Evolutionary conservation across 2,329 filamentous ascomycete genomes (phyloP), one percentile per base, ranked within the genome.

Genomic region (Claviceps maximensis): DNA sequence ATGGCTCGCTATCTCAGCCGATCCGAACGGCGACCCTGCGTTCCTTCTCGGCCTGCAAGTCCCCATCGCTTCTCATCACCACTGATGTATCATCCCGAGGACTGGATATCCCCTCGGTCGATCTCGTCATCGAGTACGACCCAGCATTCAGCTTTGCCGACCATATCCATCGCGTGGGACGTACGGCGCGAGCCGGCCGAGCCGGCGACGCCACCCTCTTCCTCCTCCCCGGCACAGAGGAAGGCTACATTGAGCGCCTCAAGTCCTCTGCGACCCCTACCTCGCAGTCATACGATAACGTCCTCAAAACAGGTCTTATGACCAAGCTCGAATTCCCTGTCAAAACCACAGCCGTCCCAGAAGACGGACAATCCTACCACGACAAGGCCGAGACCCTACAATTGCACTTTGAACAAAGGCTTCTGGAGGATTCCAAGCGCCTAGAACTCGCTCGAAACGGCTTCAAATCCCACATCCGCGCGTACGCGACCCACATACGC

Each of bases 61-160:
- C 87, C 21, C 85, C 91, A 0, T 84, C 86, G 0, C 81, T 98
- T 3, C 78, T 98, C 17, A 80, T 98, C 58, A 95, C 90, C 60
- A 98, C 93, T 1, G 93, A 98, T 63, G 93, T 98, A 50, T 89
- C 93, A 13, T 93, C 93, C 21, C 88, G 93, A 64, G 93, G 93
- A 72, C 82, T 98, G 44, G 93, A 98, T 74, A 80, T 98, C 17
- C 91, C 91, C 1, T 91, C 93, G 50, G 88, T 98, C 50, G 93
- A 98, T 66, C 77, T 96, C 21, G 89, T 98, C 49, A 80, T 98
- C 53, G 93, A 98, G 67, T 97, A 95, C 65, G 93, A 98, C 64
- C 90, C 93, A 0, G 88, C 93, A 2, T 97, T 97, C 69, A 89
- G 86, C 64, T 83, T 89, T 25, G 87, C 90, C 56, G 93, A 98